Conservation (phyloP, 345 rosid species). For the Eucalyptus polyanthemos region DNA sequence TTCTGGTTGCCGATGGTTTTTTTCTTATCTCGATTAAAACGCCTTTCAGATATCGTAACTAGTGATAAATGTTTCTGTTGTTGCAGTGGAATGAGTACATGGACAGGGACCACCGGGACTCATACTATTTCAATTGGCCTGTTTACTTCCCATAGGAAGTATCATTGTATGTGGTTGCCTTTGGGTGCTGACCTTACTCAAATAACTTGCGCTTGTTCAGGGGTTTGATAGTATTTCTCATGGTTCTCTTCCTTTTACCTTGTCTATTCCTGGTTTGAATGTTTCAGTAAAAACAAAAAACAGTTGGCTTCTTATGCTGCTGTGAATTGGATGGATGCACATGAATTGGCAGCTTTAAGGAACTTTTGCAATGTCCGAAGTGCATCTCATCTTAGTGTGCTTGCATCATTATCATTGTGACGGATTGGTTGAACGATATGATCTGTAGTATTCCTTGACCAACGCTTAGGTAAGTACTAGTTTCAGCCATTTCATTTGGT, state of each 20-base stretch:
- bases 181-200: background rate
- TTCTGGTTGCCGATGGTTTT: background rate
- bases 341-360: background rate
- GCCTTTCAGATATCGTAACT: background rate
- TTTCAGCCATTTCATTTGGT: background rate
- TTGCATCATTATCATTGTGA: background rate
- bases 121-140: constrained; percentile 80
- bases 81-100: constrained; percentile 81
- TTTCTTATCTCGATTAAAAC: background rate
- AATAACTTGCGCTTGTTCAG: background rate
- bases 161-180: background rate
- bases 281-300: background rate
- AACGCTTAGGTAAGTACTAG: background rate
- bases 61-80: background rate
- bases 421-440: background rate
- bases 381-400: background rate
- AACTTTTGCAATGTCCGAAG: background rate
- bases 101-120: constrained; percentile 60
- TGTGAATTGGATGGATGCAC: background rate
- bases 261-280: background rate
- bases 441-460: background rate
- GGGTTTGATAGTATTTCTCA: background rate
- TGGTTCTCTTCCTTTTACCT: background rate
- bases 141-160: constrained; percentile 48
- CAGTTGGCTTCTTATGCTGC: background rate